Evolutionary conservation across 1,284 basidiomycete species (phyloP).

Genomic region (Leccinum pachyderme): DNA sequence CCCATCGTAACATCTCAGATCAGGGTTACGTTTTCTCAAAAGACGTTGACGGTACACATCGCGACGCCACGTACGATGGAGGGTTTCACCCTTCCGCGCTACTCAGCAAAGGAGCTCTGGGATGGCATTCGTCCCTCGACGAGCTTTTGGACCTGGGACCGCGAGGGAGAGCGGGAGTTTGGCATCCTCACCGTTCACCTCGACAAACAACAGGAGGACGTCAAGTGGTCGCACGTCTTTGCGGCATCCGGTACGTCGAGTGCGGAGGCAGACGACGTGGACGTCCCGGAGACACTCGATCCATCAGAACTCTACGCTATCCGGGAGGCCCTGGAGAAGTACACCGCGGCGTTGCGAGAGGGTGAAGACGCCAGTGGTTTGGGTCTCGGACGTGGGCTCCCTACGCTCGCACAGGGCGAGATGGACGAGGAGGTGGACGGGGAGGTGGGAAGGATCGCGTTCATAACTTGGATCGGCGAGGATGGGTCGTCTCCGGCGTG

Average conservation of each 20-base stretch:
- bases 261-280: conserved; percentile 49
- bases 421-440: conserved; percentile 82
- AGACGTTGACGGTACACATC: conserved; percentile 66
- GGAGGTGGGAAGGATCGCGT: conserved; percentile 58
- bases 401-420: conserved; percentile 79
- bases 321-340: conserved; percentile 82
- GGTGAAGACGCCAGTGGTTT: conserved; percentile 56
- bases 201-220: conserved; percentile 77
- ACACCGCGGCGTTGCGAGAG: conserved; percentile 59
- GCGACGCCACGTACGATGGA: conserved; percentile 35
- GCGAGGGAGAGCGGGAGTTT: conserved; percentile 61
- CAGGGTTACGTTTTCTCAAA: conserved; percentile 61
- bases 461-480: conserved; percentile 60
- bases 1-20: conserved; percentile 64
- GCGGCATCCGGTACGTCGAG: conserved; percentile 38
- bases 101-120: conserved; percentile 71
- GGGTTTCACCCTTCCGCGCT: conserved; percentile 50
- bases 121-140: conserved; percentile 65
- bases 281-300: conserved; percentile 88
- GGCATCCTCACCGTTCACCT: conserved; percentile 80
- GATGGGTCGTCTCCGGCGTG: conserved; percentile 47
- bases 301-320: conserved; percentile 79
- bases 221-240: conserved; percentile 86
- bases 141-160: conserved; percentile 89
- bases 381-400: conserved; percentile 63